Base-by-base conservation (phyloP, 1,284 basidiomycete genomes). In the Vanrija humicola region DNA sequence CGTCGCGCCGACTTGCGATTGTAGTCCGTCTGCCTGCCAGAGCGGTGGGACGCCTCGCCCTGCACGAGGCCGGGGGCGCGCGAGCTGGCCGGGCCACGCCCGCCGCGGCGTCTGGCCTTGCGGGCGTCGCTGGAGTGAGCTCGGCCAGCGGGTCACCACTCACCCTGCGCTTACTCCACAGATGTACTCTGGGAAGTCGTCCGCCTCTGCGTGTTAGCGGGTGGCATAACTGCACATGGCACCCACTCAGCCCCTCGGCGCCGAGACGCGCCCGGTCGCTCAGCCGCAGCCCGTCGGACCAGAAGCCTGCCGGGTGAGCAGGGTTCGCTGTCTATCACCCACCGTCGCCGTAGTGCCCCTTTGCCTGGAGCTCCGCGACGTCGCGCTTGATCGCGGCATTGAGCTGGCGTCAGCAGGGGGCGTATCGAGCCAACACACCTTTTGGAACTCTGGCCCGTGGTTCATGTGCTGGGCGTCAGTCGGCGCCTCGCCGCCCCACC, bases 261-360 rank as follows among this genome's bases (percentile, higher is more conserved):
- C 73, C 73, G 52, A 71, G 68, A 10, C 59, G 60, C 16, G 65
- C 68, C 19, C 69, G 69, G 52, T 75, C 72, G 15, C 48, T 44
- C 14, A 75, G 47, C 0, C 72, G 61, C 15, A 69, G 64, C 1
- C 73, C 73, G 54, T 75, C 69, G 0, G 73, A 75, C 69, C 69
- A 75, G 53, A 75, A 73, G 0, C 73, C 72, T 74, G 29, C 18
- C 5, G 38, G 55, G 10, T 55, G 46, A 43, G 7, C 28, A 8
- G 28, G 7, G 6, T 10, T 4, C 7, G 7, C 28, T 1, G 3
- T 28, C 6, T 28, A 10, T 10, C 28, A 28, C 67, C 50, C 9
- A 70, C 75, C 75, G 50, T 77, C 75, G 6, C 75, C 75, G 48
- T 63, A 76, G 50, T 77, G 65, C 5, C 75, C 74, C 43, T 62